Base-by-base conservation (phyloP, 129 eudicot species). In the Cynara cardunculus region DNA sequence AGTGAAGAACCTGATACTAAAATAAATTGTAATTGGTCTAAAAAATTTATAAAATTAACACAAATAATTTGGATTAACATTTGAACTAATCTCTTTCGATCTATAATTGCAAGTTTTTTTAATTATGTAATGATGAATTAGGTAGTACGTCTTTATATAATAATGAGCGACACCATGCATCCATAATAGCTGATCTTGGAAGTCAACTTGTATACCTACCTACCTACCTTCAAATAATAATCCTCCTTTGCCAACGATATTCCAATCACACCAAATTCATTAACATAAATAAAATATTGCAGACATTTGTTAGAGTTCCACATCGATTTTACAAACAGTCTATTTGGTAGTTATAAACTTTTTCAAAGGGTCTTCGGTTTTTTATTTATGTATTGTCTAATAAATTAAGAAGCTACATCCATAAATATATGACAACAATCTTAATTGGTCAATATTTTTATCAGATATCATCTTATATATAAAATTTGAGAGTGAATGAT, bases 401-500 rank as follows among this genome's bases (percentile, higher is more conserved):
- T 31, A 68, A 26, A 13, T 28, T 69, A 4, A 27, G 10, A 13
- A 3, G 19, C 5, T n/a, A 69, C 19, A 27, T 69, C 10, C 27
- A 5, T 69, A 14, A 31, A 69, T 4, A 69, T 6, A 69, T 0
- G 39, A 69, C 28, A 16, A 28, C 21, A 69, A 69, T 13, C 32
- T 10, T 16, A 8, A n/a, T n/a, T n/a, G 6, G 32, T 28, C 3
- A 13, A 31, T 27, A 68, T 5, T 5, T 3, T 27, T 26, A 69
- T 28, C 6, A 8, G 4, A 26, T 21, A 19, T 69, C 22, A 78
- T 69, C 28, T 18, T 74, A 6, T 7, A 31, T 44, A 75, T 82
- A 9, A 25, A 30, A 82, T 25, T 44, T 75, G 62, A 75, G 30
- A 76, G 24, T 46, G 81, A 46, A 25, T 59, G 84, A 16, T 84